Percentiles rank a stretch among this genome's conserved stretches.
Conservation (phyloP, 371 early-diverging fungal genomes). For the Mucor velutinosus region DNA sequence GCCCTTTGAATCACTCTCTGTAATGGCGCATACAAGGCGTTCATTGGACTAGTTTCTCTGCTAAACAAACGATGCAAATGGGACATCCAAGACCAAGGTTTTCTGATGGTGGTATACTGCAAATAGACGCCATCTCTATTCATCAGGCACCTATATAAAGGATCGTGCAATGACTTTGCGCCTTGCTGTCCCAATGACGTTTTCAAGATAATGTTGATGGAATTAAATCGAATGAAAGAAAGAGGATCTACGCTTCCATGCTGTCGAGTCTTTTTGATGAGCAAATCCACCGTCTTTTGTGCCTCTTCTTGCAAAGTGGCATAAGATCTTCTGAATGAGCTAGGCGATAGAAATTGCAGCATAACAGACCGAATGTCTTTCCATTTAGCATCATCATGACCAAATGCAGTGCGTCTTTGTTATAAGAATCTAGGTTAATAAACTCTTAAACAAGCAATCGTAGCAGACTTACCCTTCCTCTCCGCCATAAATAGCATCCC, state of each 20-base stretch:
- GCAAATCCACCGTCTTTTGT: background rate
- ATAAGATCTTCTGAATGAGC: constrained; percentile 6
- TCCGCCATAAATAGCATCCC: constrained; percentile 8
- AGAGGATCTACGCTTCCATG: constrained; percentile 13
- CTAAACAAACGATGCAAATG: constrained; percentile 16
- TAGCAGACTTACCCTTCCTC: constrained; percentile 12
- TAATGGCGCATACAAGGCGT: background rate
- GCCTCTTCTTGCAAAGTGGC: constrained; percentile 5
- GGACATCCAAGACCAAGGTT: constrained; percentile 5
- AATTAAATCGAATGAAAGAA: background rate
- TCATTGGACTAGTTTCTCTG: constrained; percentile 1
- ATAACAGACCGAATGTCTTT: constrained; percentile 14
- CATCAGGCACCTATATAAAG: constrained; percentile 12
- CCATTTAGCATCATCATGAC: constrained; percentile 9
- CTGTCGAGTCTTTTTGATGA: constrained; percentile 4
- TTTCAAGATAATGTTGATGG: constrained; percentile 13
- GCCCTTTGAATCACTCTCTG: constrained; percentile 4
- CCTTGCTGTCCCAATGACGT: constrained; percentile 7
- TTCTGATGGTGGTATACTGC: background rate
- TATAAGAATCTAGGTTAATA: background rate
- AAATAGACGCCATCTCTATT: background rate
- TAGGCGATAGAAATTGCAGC: constrained; percentile 2
- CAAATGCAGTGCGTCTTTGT: constrained; percentile 7
- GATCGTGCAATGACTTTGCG: constrained; percentile 1
- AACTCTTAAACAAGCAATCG: background rate